Base-by-base conservation (phyloP, 371 early-diverging fungal species). In the Capillidium rhysosporum region DNA sequence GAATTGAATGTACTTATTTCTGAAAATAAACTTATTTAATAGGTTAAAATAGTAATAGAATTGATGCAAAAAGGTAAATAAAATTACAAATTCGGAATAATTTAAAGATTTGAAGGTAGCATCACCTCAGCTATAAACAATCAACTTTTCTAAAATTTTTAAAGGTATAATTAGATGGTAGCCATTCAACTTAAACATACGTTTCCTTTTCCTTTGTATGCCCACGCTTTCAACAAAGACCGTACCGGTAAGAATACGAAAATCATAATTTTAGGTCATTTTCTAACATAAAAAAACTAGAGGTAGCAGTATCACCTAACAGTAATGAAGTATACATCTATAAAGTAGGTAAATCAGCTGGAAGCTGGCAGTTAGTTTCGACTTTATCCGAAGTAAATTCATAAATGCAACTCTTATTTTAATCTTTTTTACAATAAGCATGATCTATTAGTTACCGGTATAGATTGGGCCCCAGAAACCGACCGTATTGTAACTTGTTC, bases 401-500 rank as follows among this genome's bases (percentile, higher is more conserved):
- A 39, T 20, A 31, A 10, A 41, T 40, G 43, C 40, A 26, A 38
- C 18, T 24, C 20, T 23, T 53, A 49, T 47, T 58, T 41, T 20
- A n/a, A 41, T 52, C 18, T n/a, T 58, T n/a, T 12, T n/a, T n/a
- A n/a, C n/a, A n/a, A n/a, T n/a, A 58, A 92, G 87, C 97, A 97
- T 66, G 93, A 92, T 75, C 80, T 89, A 65, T 80, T 89, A 24
- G 91, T 96, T 40, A 96, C 95, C 8, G 75, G 84, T 52, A 80
- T 96, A 60, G 97, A 96, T 66, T 91, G 93, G 89, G 93, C 97
- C 7, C 92, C 92, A 57, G 77, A 80, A 52, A 80, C 93, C 53
- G 92, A 95, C 74, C 77, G 88, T 49, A 85, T 95, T 57, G 96
- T 94, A 16, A 86, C 95, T 23, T 92, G 94, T 69, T 90, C 91